Conservation (phyloP, 306 rosid genomes). For the Rubus idaeus region DNA sequence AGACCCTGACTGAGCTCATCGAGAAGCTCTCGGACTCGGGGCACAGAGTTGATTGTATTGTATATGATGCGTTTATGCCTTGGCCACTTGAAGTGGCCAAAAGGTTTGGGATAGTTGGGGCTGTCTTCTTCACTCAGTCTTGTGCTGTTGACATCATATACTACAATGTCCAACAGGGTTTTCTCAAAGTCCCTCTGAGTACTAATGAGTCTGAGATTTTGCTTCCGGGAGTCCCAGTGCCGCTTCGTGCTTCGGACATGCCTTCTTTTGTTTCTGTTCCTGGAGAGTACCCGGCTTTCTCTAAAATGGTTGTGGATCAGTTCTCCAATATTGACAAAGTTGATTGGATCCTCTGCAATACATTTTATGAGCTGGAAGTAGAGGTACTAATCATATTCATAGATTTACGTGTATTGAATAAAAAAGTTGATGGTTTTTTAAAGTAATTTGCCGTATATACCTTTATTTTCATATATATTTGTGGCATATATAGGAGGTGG, state of each 20-base stretch:
- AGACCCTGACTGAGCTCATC: constrained; percentile 26
- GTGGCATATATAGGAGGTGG: too few relatives aligned
- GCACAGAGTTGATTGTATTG: constrained; percentile 26
- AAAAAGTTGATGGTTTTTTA: too few relatives aligned
- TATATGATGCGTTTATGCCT: neutral
- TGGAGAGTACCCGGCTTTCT: neutral
- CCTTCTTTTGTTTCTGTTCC: constrained; percentile 35
- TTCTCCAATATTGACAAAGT: constrained; percentile 40
- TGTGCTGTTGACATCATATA: constrained; percentile 29
- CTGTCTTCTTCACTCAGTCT: constrained; percentile 35
- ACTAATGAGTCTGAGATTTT: constrained; percentile 8
- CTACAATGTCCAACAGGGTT: constrained; percentile 24
- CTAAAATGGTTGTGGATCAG: constrained; percentile 20
- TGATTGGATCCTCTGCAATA: constrained; percentile 41
- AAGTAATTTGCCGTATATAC: too few relatives aligned
- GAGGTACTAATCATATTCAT: constrained; percentile 18
- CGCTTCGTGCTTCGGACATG: constrained; percentile 24
- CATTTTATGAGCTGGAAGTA: constrained; percentile 31
- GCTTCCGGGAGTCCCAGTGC: constrained; percentile 27
- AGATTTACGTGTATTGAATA: too few relatives aligned
- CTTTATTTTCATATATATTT: too few relatives aligned
- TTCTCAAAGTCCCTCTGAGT: constrained; percentile 21
- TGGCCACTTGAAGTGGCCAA: constrained; percentile 50
- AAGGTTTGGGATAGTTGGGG: constrained; percentile 28
- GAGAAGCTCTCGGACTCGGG: constrained; percentile 13